Evolutionary conservation across 371 early-diverging fungal genomes (phyloP).

Genomic region (Rhizopus stolonifer): DNA sequence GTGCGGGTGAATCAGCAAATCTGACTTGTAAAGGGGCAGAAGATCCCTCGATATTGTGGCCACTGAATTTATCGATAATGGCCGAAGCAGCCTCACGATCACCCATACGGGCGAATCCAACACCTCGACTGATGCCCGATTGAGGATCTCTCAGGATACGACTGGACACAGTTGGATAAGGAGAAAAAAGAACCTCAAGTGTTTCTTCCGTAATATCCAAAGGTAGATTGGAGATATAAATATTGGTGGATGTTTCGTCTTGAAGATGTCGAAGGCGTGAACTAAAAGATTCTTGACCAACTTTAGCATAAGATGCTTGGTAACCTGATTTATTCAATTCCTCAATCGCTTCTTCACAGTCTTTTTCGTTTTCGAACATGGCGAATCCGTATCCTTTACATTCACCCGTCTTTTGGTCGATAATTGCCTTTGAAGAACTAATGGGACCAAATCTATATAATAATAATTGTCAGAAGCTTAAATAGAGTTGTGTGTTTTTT

Average conservation of each 20-base stretch:
- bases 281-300: slow-evolving; percentile 78
- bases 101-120: slow-evolving; percentile 82
- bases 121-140: slow-evolving; percentile 66
- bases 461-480: too few relatives aligned
- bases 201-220: slow-evolving; percentile 70
- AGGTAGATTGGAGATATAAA: slow-evolving; percentile 84
- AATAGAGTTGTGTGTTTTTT: too few relatives aligned
- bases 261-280: slow-evolving; percentile 73
- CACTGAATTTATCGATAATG: slow-evolving; percentile 72
- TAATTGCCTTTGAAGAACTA: slow-evolving; percentile 81
- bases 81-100: slow-evolving; percentile 66
- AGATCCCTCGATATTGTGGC: slow-evolving; percentile 58
- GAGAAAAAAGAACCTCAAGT: slow-evolving; percentile 65
- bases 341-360: slow-evolving; percentile 68
- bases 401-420: slow-evolving; percentile 74
- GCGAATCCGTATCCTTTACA: slow-evolving; percentile 94
- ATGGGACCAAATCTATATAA: slow-evolving; percentile 75
- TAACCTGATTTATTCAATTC: slow-evolving; percentile 68
- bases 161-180: slow-evolving; percentile 67
- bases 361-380: slow-evolving; percentile 74
- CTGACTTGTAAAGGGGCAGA: slow-evolving; percentile 75
- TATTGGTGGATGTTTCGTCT: slow-evolving; percentile 76
- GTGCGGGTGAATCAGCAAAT: slow-evolving; percentile 80
- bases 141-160: slow-evolving; percentile 71
- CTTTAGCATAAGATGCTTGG: slow-evolving; percentile 76